Evolutionary conservation across 345 rosid species (phyloP), one percentile per base, ranked within the genome.

Genomic region (Eucalyptus pumila): DNA sequence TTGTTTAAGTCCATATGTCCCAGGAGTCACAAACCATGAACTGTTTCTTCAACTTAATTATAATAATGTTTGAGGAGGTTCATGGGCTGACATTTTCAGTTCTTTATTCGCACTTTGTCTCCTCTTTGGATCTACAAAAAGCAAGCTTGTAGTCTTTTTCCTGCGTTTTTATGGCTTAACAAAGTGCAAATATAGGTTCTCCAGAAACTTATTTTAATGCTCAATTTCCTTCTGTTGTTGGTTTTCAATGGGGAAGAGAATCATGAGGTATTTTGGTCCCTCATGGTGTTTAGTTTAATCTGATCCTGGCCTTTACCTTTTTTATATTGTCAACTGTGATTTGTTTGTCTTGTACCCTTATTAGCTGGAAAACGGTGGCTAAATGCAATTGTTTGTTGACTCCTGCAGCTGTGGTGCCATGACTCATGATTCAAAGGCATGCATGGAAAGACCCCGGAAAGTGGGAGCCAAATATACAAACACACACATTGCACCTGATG

Each of bases 361-460:
- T 87, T 47, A 14, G 15, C 40, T 87, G 83, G 72, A 14, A 40
- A 45, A 16, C 7, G 24, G 47, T 50, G 49, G 80, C 88, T 87
- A 44, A 48, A 65, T 87, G 85, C 40, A 48, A 67, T 87, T 87
- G 51, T 69, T 21, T 1, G 34, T 54, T 45, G 37, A 37, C 89
- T 54, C 21, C 87, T 91, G 50, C 85, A 96, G 98, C 89, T 97
- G 98, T 93, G 98, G 99, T 85, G 99, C 99, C 44, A 94, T 98
- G 95, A 96, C 99, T 6, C 99, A 97, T 89, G 85, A 89, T 92
- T 88, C 90, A 1, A 98, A 94, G 90, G 85, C 95, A 24, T 98
- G 99, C 93, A 94, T 94, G 95, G 98, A 97, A 37, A 95, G 99
- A 87, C 99, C 98, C 32, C 92, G 97, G 83, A 91, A 94, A 89